Conservation (phyloP, 164 flowering plant species). For the Hamamelis virginiana region DNA sequence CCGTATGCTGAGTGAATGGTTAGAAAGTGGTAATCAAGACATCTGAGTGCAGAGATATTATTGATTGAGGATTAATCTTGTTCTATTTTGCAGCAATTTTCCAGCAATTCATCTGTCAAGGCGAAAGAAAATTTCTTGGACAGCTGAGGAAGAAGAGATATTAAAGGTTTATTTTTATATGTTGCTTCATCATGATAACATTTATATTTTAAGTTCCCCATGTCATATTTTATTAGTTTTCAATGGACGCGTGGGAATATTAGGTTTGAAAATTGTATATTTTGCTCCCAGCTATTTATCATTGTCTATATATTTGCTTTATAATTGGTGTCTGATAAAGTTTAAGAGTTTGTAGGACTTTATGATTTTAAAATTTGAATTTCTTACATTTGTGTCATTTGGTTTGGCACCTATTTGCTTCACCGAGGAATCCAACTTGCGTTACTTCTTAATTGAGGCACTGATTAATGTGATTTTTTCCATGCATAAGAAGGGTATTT, state of each 20-base stretch:
- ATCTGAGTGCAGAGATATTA: not conserved
- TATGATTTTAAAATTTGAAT: not conserved
- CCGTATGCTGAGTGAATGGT: not conserved
- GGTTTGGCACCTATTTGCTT: not conserved
- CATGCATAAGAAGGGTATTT: too few relatives aligned
- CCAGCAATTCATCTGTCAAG: conserved; percentile 31
- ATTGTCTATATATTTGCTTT: too few relatives aligned
- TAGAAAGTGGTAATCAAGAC: not conserved
- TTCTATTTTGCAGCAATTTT: conserved; percentile 30
- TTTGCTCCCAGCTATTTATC: too few relatives aligned
- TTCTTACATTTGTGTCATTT: not conserved
- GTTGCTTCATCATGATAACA: not conserved
- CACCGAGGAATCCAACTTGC: not conserved
- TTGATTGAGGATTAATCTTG: not conserved
- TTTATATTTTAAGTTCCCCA: not conserved
- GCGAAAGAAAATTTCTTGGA: conserved; percentile 41
- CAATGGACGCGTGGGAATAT: too few relatives aligned
- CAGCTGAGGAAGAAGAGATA: conserved; percentile 39
- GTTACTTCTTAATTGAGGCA: too few relatives aligned
- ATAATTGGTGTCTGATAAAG: too few relatives aligned
- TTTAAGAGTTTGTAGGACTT: too few relatives aligned
- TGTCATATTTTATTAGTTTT: too few relatives aligned
- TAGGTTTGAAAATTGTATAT: too few relatives aligned
- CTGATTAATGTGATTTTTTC: too few relatives aligned
- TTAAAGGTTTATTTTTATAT: conserved; percentile 31